Base-by-base conservation (phyloP, 805 yeast species). In the Zygoascus flipseniorum region DNA sequence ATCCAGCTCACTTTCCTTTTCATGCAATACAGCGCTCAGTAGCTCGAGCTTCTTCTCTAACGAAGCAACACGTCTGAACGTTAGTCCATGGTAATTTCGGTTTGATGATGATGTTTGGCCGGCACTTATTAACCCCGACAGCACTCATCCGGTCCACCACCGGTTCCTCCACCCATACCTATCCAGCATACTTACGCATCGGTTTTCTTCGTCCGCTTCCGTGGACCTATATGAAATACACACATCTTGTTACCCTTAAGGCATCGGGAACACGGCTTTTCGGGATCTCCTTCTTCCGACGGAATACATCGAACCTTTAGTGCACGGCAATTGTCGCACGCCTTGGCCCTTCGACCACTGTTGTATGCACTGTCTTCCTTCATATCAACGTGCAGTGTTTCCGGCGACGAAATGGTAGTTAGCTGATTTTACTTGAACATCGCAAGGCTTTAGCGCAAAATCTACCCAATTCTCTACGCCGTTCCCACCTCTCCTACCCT, bases 241-340 rank as follows among this genome's bases (percentile, higher is more conserved):
- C 97, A 89, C 35, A 67, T 67, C 57, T 81, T 74, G 43, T 77
- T 76, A 31, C 84, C 74, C 64, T 81, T 85, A 23, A 78, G 57
- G 63, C 97, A 89, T 43, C 97, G 74, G 11, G 77, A 69, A 68
- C 97, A 89, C 0, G 90, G 80, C 2, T 85, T 82, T 1, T 73
- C 66, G 9, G 82, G 82, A 54, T 83, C 78, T 31, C 72, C 62
- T 0, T 72, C 70, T 62, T 83, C 83, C 1, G 83, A 73, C 0
- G 96, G 93, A 8, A 85, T 80, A 68, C 97, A 89, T 60, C 85
- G 81, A 35, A 89, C 96, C 64, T 89, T 89, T 50, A 88, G 74
- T 0, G 86, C 66, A 62, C 92, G 95, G 64, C 97, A 89, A 49
- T 67, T 61, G 26, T 66, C 66, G 54, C 75, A 71, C 9, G 75